These are phyloP conservation scores for Kwoniella europaea DNA, from an alignment of 768 basidiomycete species.

Conservation along the genomic window DNA sequence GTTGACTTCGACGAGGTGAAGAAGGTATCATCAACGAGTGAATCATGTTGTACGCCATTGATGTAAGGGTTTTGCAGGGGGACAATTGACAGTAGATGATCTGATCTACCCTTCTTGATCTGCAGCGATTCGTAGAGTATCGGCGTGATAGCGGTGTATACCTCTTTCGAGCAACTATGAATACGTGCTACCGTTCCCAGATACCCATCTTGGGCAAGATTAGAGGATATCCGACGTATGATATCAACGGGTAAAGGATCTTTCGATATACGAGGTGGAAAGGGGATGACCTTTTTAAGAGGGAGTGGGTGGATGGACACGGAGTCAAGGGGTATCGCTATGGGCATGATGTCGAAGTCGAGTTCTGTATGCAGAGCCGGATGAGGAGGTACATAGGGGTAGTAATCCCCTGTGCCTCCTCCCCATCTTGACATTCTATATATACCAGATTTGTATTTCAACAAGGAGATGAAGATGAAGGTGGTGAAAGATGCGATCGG, in stretches of 20 bases:
- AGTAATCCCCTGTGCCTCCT: neutral
- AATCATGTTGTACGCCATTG: neutral
- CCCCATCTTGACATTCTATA: conserved; percentile 3
- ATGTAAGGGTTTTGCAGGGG: no score
- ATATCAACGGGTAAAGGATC: conserved; percentile 24
- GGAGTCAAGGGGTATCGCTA: conserved; percentile 10
- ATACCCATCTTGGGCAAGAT: conserved; percentile 10
- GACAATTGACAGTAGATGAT: conserved; percentile 18
- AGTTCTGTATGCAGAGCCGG: neutral
- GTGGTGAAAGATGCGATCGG: neutral
- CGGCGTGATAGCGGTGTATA: conserved; percentile 28
- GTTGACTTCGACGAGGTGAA: neutral
- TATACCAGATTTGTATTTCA: neutral
- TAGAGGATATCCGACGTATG: conserved; percentile 18
- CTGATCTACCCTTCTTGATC: conserved; percentile 8
- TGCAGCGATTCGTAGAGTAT: conserved; percentile 20
- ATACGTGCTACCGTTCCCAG: conserved; percentile 3
- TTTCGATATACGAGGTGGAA: neutral
- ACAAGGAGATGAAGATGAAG: neutral
- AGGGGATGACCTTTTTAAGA: neutral
- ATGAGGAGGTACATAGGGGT: neutral
- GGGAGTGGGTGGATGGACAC: neutral
- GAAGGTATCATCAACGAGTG: neutral
- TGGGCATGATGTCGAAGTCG: conserved; percentile 7
- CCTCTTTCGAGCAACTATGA: conserved; percentile 23